Conservation (phyloP, 768 basidiomycete genomes). For the Kwoniella sp. region DNA sequence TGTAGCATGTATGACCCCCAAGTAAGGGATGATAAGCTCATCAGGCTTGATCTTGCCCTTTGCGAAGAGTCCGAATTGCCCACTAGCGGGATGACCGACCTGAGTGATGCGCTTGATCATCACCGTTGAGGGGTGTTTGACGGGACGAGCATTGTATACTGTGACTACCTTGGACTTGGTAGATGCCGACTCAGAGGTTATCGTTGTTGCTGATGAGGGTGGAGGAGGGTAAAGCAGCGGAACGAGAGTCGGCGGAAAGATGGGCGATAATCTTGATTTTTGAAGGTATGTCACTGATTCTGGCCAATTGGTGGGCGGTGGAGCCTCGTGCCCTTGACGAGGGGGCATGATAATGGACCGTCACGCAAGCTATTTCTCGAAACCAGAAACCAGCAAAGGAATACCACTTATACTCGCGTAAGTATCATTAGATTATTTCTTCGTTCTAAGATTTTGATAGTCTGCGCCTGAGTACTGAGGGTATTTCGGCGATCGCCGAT, state of each 20-base stretch:
- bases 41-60: conserved; percentile 68
- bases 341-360: conserved; percentile 16
- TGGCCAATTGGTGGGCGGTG: conserved; percentile 63
- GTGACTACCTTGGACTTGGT: too few species aligned
- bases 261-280: conserved; percentile 63
- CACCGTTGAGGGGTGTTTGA: conserved; percentile 56
- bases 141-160: conserved; percentile 26
- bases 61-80: conserved; percentile 81
- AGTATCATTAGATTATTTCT: too few species aligned
- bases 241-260: conserved; percentile 59
- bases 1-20: conserved; percentile 75
- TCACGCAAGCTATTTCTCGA: too few species aligned
- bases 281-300: conserved; percentile 63
- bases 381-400: too few species aligned
- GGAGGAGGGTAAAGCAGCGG: conserved; percentile 20
- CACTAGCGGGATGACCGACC: conserved; percentile 68
- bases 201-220: background rate
- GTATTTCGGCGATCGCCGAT: background rate
- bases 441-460: too few species aligned
- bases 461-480: too few species aligned
- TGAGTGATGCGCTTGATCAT: conserved; percentile 64
- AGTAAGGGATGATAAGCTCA: conserved; percentile 74
- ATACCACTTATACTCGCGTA: too few species aligned
- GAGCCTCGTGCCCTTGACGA: conserved; percentile 26
- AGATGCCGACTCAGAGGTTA: background rate